Base-by-base conservation (phyloP, 78 protist genomes). In the Fonticula alba region DNA sequence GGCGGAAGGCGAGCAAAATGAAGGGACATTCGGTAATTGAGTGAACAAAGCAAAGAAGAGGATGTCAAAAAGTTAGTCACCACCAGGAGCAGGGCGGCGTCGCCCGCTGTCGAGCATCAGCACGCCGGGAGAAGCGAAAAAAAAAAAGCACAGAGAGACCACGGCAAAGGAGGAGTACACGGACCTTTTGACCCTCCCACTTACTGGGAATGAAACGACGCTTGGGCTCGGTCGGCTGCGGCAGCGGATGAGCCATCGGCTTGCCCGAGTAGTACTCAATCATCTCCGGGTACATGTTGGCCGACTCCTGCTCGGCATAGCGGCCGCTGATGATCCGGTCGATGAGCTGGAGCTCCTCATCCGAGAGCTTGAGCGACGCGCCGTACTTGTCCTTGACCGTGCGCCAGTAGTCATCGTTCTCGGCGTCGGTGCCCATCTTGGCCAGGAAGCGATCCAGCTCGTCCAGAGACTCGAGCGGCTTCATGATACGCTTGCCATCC, bases 341-440 rank as follows among this genome's bases (percentile, higher is more conserved):
- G 65, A 90, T 76, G 20, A 82, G 26, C 37, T 62, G 74, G 43
- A 87, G 15, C 43, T 87, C 93, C 3, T 79, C 82, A 15, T 78
- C 77, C 4, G 80, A 54, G 15, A 90, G 62, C 46, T 36, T 64
- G 11, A 87, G 72, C 47, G 80, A 69, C 59, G 71, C 59, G 66
- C 72, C 91, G 35, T 73, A 37, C 15, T 68, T 35, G 64, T 89
- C 95, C 37, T 81, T 59, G 13, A 89, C 83, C 14, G 79, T 79
- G 65, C 87, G 78, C 73, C 82, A 56, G 32, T 38, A 4, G 58
- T 43, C 7, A 7, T 9, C 51, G 51, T 33, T 31, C 31, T 53
- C 20, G 11, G 82, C 71, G 47, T 82, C 71, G 47, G n/a, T n/a
- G n/a, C 75, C 84, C 55, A 65, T 46, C 55, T 47, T 41, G 37